Base-by-base conservation (phyloP, 2,329 filamentous ascomycete species). In the Fusarium mangiferae region DNA sequence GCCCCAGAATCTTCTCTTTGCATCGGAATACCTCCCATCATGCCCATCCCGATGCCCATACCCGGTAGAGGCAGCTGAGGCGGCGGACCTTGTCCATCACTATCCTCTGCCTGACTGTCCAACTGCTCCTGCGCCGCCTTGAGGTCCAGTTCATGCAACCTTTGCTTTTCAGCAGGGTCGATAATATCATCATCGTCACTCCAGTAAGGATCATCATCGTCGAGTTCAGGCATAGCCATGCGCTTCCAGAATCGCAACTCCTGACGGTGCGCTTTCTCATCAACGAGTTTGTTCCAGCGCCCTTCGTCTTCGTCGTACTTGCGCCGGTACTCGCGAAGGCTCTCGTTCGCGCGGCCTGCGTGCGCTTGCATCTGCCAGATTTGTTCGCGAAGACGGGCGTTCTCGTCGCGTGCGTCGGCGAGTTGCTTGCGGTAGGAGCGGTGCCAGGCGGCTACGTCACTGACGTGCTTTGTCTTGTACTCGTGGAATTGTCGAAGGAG, bases 191-290 rank as follows among this genome's bases (percentile, higher is more conserved):
- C 90, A 73, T 92, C 90, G 65, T 89, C 89, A 77, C 89, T 91
- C 86, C 89, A 91, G 78, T 86, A 90, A 5, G 87, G 84, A 56
- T 91, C 89, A 46, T 90, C 87, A 30, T 91, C 89, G 14, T 86
- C 82, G 42, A 91, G 80, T 64, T 89, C 85, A 15, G 89, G 89
- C 86, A 92, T 87, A 20, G 90, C 90, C 84, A 91, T 86, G 46
- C 90, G 84, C 82, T 92, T 92, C 90, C 90, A 92, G 80, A 90
- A 91, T 5, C 90, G 84, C 61, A 91, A 78, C 80, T 92, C 89
- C 79, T 91, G 89, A 8, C 88, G 85, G 48, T 83, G 80, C 11
- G 88, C 86, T 56, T 84, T 85, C 54, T 87, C 85, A 44, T 89
- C 84, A 7, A 90, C 86, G 9, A 85, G 83, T 36, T 85, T 83